Conservation (phyloP, 768 basidiomycete species). For the Clavulina sp. region DNA sequence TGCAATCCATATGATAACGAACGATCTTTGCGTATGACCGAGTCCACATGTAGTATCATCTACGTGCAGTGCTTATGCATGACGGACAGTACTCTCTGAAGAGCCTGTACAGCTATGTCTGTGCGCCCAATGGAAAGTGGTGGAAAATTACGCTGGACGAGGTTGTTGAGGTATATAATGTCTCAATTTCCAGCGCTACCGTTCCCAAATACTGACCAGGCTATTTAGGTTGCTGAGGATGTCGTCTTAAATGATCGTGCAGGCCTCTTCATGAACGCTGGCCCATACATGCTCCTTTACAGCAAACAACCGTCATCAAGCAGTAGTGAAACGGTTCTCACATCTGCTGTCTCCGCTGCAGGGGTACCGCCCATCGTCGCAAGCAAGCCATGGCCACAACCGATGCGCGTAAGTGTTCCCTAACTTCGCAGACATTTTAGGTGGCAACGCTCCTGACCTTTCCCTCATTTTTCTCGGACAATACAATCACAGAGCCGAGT, state of each 20-base stretch:
- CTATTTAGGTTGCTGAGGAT: neutral
- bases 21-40: neutral
- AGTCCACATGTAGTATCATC: neutral
- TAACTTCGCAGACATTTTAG: no score
- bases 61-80: neutral
- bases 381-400: no score
- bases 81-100: neutral
- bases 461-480: no score
- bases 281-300: conserved; percentile 1
- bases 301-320: no score
- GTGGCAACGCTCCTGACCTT: no score
- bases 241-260: neutral
- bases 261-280: neutral
- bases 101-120: neutral
- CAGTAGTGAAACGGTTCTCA: no score
- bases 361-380: no score
- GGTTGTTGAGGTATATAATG: neutral
- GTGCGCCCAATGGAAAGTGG: neutral
- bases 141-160: neutral
- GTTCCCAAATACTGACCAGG: no score
- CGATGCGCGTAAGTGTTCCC: no score
- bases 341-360: no score
- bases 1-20: neutral
- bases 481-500: no score
- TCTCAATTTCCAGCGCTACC: neutral